Conservation (phyloP, 78 protist species). For the Thecamonas trahens region DNA sequence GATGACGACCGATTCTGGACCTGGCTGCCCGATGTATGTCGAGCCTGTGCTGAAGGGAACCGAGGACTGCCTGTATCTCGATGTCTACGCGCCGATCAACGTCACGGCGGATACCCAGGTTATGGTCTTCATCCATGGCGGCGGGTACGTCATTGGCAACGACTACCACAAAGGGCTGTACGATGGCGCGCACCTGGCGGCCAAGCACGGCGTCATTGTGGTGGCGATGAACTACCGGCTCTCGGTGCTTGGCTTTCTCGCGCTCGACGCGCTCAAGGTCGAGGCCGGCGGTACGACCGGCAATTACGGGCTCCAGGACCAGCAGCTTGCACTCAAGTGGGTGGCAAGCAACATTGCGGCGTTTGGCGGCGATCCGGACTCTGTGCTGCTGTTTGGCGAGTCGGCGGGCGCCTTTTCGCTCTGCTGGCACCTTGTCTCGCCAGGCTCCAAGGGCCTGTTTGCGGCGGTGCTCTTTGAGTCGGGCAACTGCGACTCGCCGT, state of each 20-base stretch:
- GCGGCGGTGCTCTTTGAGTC: background rate
- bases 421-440: conserved; percentile 17
- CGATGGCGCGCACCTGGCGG: background rate
- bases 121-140: conserved; percentile 51
- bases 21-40: too few species aligned
- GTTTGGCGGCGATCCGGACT: conserved; percentile 78
- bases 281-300: background rate
- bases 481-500: background rate
- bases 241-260: conserved; percentile 16
- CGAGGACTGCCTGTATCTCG: conserved; percentile 50
- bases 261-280: background rate
- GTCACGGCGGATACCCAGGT: conserved; percentile 10
- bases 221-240: conserved; percentile 39
- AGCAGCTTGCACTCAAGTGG: conserved; percentile 64
- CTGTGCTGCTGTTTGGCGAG: conserved; percentile 70
- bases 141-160: conserved; percentile 18
- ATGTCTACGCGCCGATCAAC: conserved; percentile 37
- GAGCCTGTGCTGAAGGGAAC: too few species aligned
- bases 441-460: background rate
- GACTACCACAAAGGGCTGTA: too few species aligned
- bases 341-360: conserved; percentile 64
- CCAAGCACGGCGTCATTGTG: conserved; percentile 4
- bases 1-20: too few species aligned
- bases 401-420: conserved; percentile 76
- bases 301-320: conserved; percentile 72